Conservation (phyloP, 1,139 yeast genomes). For the Candida dubliniensis region DNA sequence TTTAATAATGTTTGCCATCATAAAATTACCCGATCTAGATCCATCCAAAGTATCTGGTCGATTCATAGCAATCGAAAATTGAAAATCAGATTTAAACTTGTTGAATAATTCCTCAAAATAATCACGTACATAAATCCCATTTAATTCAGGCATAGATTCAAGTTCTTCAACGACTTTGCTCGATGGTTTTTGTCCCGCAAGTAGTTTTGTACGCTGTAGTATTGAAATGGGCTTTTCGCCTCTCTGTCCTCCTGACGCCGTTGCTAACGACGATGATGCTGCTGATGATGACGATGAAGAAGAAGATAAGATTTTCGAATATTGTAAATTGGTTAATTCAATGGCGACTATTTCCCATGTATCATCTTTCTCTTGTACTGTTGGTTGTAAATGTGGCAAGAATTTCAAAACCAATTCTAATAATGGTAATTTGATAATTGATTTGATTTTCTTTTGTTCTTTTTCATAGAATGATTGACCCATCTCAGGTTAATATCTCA, state of each 20-base stretch:
- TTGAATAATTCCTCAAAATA: conserved; percentile 21
- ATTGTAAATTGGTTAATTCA: conserved; percentile 18
- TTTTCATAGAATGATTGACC: conserved; percentile 30
- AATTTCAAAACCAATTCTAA: conserved; percentile 30
- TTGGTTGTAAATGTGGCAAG: conserved; percentile 36
- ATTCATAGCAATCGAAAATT: neutral
- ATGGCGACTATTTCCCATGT: conserved; percentile 41
- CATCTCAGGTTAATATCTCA: conserved; percentile 1
- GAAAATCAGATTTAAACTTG: neutral
- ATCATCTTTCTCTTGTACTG: conserved; percentile 26
- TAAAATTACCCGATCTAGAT: no score
- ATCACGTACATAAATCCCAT: conserved; percentile 30
- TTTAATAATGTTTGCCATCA: neutral
- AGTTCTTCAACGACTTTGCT: conserved; percentile 13
- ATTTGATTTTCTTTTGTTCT: conserved; percentile 28
- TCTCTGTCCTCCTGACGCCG: neutral
- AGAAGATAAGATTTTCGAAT: conserved; percentile 4
- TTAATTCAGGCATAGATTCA: conserved; percentile 32
- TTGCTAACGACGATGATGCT: neutral
- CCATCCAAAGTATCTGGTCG: neutral
- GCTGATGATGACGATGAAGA: neutral
- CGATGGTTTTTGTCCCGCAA: conserved; percentile 2
- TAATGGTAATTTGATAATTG: conserved; percentile 28
- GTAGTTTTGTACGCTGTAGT: no score
- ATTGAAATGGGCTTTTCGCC: no score